These are phyloP conservation scores for Dorcoceras hygrometricum DNA, from an alignment of 257 asterid genomes.

Conservation along the genomic window DNA sequence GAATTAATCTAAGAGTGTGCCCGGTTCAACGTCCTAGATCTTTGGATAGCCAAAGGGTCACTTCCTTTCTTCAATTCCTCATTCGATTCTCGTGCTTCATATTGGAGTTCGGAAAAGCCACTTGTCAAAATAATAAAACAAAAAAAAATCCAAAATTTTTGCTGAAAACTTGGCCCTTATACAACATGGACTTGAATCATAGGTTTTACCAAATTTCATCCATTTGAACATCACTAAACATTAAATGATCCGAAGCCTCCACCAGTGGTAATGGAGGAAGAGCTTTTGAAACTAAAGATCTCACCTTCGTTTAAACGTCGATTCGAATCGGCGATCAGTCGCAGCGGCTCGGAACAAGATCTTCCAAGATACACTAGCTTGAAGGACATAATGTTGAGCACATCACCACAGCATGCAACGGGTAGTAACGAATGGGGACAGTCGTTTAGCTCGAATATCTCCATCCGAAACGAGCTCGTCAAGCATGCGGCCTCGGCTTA, in stretches of 20 bases:
- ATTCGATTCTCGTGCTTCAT: conserved; percentile 2
- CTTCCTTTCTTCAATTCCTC: background rate
- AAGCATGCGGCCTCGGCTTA: conserved; percentile 74
- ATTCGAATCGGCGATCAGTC: conserved; percentile 27
- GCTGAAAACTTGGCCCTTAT: conserved; percentile 19
- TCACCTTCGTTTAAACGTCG: conserved; percentile 31
- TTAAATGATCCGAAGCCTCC: background rate
- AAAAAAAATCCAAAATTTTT: background rate
- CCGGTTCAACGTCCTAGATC: conserved; percentile 34
- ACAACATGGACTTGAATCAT: conserved; percentile 8
- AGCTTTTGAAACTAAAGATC: conserved; percentile 23
- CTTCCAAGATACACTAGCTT: conserved; percentile 49
- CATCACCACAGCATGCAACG: conserved; percentile 27
- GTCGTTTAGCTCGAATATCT: conserved; percentile 30
- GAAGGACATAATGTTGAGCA: conserved; percentile 39
- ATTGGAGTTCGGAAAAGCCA: conserved; percentile 11
- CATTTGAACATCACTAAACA: background rate
- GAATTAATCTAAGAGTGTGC: conserved; percentile 14
- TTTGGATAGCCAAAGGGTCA: conserved; percentile 27
- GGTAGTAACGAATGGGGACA: conserved; percentile 12
- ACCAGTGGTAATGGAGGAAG: conserved; percentile 24
- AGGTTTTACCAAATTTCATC: conserved; percentile 8
- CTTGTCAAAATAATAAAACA: background rate
- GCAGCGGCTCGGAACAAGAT: conserved; percentile 22
- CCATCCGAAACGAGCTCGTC: conserved; percentile 54